A percentile compares a stretch with the other conserved stretches of the same genome.
phyloP scores from a whole-genome alignment of 2,329 filamentous ascomycete genomes.

The Nectriaceae sp. region DNA sequence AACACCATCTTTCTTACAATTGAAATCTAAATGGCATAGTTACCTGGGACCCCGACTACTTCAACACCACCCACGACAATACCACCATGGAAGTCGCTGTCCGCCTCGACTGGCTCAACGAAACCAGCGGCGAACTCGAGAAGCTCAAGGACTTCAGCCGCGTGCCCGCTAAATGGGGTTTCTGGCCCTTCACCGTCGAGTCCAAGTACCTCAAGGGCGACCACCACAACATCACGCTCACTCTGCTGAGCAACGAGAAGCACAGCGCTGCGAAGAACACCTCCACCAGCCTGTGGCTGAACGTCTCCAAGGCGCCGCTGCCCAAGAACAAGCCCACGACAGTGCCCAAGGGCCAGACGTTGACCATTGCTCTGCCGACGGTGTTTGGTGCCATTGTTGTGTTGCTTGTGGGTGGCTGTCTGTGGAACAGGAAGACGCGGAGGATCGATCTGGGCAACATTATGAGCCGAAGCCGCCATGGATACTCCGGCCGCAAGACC shows the following conservation, averaged over 20 bases:
- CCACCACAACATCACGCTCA: constrained; percentile 51
- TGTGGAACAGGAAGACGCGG: constrained; percentile 57
- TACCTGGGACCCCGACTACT: constrained; percentile 58
- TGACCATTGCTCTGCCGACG: constrained; percentile 56
- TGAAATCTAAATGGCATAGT: constrained; percentile 37
- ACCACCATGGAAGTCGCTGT: constrained; percentile 33
- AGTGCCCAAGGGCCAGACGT: constrained; percentile 38
- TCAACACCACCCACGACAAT: constrained; percentile 43
- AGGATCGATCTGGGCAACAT: constrained; percentile 53
- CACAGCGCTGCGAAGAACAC: constrained; percentile 38
- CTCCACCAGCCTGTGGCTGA: constrained; percentile 45
- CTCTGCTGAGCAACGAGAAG: constrained; percentile 41
- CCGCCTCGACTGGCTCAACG: constrained; percentile 45
- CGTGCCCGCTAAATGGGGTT: constrained; percentile 46
- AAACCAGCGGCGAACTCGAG: constrained; percentile 37
- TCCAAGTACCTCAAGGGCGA: constrained; percentile 36
- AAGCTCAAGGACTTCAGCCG: constrained; percentile 37
- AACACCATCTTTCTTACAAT: background rate
- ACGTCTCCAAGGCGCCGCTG: constrained; percentile 33
- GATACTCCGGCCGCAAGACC: constrained; percentile 45
- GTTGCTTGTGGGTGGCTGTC: constrained; percentile 54
- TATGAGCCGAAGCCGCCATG: constrained; percentile 47
- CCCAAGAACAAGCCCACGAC: constrained; percentile 39
- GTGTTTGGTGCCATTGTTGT: constrained; percentile 50
- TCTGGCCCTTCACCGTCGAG: constrained; percentile 48